Base-by-base conservation (phyloP, 1,284 basidiomycete species). In the Ceratobasidium sp. region DNA sequence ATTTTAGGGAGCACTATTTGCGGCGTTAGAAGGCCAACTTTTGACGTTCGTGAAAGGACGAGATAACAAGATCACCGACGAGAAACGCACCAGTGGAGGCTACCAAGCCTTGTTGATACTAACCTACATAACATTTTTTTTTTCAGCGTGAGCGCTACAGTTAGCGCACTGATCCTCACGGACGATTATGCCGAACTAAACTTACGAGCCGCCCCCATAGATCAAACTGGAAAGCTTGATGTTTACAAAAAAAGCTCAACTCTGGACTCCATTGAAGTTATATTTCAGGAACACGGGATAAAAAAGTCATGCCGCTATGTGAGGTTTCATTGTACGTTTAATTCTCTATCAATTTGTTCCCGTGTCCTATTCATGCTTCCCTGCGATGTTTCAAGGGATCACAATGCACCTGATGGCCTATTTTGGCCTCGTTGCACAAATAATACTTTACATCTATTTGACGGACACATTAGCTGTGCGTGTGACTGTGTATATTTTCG, bases 151-250 rank as follows among this genome's bases (percentile, higher is more conserved):
- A 54, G 65, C n/a, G 65, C 49, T 3, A 67, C 65, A 20, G 20
- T 54, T 20, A 67, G 65, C 17, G 26, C 65, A 4, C 49, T 67
- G 4, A n/a, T 67, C 20, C 49, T 67, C 20, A 67, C 65, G 31
- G 49, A 67, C 65, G 31, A 54, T 23, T 33, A 15, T 11, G 28
- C 17, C 45, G 64, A 51, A 10, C 28, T 65, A 35, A 28, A 26
- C 35, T 23, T 23, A 11, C 63, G 63, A 47, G 65, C 65, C 26
- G 56, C 33, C 26, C 26, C 54, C 54, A 56, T 17, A 56, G 31
- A 35, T 26, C 23, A 26, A 26, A 56, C 7, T 10, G 54, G 31
- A 31, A 54, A n/a, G 51, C 51, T 23, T 54, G 51, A 54, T 54
- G 13, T 23, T n/a, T 10, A 17, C 51, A n/a, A 54, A n/a, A 54